Percentiles rank a stretch among this genome's conserved stretches.
phyloP scores from a whole-genome alignment of 2,329 filamentous ascomycete species.

The Calonectria naviculata region DNA sequence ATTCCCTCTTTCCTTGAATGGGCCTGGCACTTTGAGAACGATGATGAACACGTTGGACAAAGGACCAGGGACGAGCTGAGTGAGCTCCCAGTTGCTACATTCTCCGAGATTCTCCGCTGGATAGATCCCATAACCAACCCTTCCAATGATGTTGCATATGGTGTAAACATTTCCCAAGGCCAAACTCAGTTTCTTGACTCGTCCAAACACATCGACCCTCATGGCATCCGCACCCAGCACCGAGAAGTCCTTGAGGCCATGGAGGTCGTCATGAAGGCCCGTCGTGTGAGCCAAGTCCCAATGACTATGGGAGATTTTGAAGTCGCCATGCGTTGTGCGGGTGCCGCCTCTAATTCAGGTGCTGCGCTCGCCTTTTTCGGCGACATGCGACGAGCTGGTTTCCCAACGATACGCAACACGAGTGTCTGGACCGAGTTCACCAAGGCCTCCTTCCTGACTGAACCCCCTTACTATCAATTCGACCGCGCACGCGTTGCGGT shows the following conservation, averaged over 20 bases:
- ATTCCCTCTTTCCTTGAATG: conserved; percentile 42
- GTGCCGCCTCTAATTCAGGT: conserved; percentile 52
- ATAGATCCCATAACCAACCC: conserved; percentile 67
- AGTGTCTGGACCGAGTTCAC: conserved; percentile 58
- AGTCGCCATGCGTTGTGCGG: conserved; percentile 59
- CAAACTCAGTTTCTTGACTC: conserved; percentile 54
- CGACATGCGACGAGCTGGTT: conserved; percentile 39
- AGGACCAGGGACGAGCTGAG: conserved; percentile 45
- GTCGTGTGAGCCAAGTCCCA: conserved; percentile 37
- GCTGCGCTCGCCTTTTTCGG: conserved; percentile 48
- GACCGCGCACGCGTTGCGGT: conserved; percentile 54
- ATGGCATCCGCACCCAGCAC: conserved; percentile 58
- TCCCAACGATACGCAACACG: conserved; percentile 45
- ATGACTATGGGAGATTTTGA: conserved; percentile 56
- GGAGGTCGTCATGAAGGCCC: conserved; percentile 46
- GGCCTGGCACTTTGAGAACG: conserved; percentile 35
- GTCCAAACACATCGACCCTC: conserved; percentile 51
- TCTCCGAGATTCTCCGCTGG: conserved; percentile 72
- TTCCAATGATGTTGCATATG: conserved; percentile 60
- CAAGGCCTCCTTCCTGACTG: conserved; percentile 58
- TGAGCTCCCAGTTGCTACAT: conserved; percentile 62
- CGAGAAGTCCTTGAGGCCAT: conserved; percentile 49
- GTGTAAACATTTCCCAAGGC: conserved; percentile 50
- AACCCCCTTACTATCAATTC: conserved; percentile 59
- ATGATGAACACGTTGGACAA: conserved; percentile 28